Base-by-base conservation (phyloP, 2,329 filamentous ascomycete genomes). In the Alternaria viburni region DNA sequence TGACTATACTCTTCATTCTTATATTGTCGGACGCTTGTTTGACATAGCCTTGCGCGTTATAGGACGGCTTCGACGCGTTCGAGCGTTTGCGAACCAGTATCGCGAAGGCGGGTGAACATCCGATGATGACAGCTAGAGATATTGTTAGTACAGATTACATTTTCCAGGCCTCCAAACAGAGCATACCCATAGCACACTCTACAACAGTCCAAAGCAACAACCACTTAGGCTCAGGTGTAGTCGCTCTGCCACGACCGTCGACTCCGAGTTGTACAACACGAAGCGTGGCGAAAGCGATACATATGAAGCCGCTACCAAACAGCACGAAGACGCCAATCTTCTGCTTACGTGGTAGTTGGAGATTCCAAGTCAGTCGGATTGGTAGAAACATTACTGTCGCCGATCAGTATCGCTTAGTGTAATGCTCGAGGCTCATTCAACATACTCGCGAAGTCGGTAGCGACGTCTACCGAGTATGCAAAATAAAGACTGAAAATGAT, bases 371-470 rank as follows among this genome's bases (percentile, higher is more conserved):
- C 0, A 81, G 70, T 21, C 73, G 75, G 26, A 79, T 62, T 7
- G 79, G 77, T 8, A 81, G 69, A 12, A 76, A 65, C 74, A 81
- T 80, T 46, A 80, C 78, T 79, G 23, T 30, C 6, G 11, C 3
- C 6, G 6, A 26, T 58, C 5, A 66, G 54, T 13, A 30, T 30
- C 12, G 28, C 28, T 6, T 30, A 13, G 28, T 30, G 28, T 30
- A 30, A 13, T 30, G 28, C 3, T 30, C 6, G 28, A 13, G 28
- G 28, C 28, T 13, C 5, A 13, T 30, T 30, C 30, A 32, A 54
- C 62, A 3, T 68, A 78, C 74, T 77, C 36, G 76, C 69, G 11
- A 81, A 46, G 58, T 80, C 75, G 4, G 78, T 77, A 6, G 74
- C 54, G 6, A 80, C 72, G 51, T 81, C 79, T 12, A 77, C 73